Evolutionary conservation across 805 yeast genomes (phyloP).

Genomic region (Diddensiella santjacobensis): DNA sequence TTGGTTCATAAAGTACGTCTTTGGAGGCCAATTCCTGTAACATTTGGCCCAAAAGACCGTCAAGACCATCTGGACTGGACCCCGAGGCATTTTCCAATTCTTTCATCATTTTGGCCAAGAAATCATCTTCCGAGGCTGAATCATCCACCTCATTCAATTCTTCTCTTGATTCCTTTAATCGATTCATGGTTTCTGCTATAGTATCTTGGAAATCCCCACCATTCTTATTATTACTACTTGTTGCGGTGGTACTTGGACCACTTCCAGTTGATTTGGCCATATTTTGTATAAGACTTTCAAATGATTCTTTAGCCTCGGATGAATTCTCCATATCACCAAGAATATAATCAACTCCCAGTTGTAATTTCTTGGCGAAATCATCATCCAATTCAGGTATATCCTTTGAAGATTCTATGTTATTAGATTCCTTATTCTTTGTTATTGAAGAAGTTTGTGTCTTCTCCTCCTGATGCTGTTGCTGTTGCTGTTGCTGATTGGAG

Average conservation of each 20-base stretch:
- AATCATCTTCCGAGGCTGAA: slow-evolving; percentile 42
- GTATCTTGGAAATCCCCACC: slow-evolving; percentile 55
- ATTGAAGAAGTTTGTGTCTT: not conserved
- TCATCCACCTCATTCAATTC: slow-evolving; percentile 53
- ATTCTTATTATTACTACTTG: slow-evolving; percentile 11
- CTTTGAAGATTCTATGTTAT: slow-evolving; percentile 19
- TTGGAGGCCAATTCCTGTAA: slow-evolving; percentile 79
- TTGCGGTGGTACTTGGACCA: slow-evolving; percentile 12
- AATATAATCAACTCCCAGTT: slow-evolving; percentile 41
- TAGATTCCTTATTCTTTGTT: slow-evolving; percentile 14
- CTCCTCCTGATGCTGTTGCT: slow-evolving; percentile 10
- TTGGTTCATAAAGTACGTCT: slow-evolving; percentile 81
- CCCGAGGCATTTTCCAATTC: slow-evolving; percentile 45
- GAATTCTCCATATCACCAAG: slow-evolving; percentile 48
- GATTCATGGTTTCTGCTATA: slow-evolving; percentile 72
- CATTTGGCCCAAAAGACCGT: slow-evolving; percentile 65
- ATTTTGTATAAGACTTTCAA: slow-evolving; percentile 42
- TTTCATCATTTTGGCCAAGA: slow-evolving; percentile 59
- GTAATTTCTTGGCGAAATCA: slow-evolving; percentile 37
- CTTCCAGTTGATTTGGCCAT: slow-evolving; percentile 23
- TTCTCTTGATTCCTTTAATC: slow-evolving; percentile 73
- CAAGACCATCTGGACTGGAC: slow-evolving; percentile 45
- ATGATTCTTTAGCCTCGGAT: slow-evolving; percentile 50
- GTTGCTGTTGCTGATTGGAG: not conserved
- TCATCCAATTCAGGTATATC: slow-evolving; percentile 36